These are phyloP conservation scores for Penicillium psychrosexuale DNA, from an alignment of 2,329 filamentous ascomycete species.

Conservation along the genomic window DNA sequence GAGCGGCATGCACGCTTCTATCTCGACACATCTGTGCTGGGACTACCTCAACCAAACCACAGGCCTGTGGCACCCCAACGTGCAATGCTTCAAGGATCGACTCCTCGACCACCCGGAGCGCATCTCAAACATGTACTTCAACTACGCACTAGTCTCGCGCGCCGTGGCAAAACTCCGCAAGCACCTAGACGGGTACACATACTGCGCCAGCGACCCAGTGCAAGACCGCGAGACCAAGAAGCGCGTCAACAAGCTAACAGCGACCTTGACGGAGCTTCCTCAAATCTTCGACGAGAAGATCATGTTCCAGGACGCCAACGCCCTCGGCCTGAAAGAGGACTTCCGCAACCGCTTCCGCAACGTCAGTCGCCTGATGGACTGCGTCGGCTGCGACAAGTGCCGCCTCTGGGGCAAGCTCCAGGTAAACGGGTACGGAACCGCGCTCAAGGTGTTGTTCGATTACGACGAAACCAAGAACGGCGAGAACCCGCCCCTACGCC, in stretches of 20 bases:
- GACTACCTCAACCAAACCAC: conserved; percentile 94
- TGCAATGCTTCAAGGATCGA: conserved; percentile 83
- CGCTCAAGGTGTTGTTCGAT: conserved; percentile 93
- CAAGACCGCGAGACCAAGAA: conserved; percentile 77
- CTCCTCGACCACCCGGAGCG: conserved; percentile 82
- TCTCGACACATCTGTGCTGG: conserved; percentile 93
- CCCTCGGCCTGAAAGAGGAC: conserved; percentile 83
- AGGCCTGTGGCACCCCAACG: conserved; percentile 86
- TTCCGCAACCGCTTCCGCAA: conserved; percentile 97
- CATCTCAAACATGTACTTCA: conserved; percentile 97
- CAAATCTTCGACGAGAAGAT: conserved; percentile 90
- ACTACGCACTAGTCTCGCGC: conserved; percentile 91
- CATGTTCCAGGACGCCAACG: conserved; percentile 75
- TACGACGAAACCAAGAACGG: conserved; percentile 67
- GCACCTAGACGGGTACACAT: conserved; percentile 78
- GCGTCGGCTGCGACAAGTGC: conserved; percentile 97
- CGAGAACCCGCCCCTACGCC: conserved; percentile 68
- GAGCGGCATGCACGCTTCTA: conserved; percentile 97
- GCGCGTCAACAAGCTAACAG: conserved; percentile 74
- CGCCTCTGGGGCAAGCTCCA: conserved; percentile 97
- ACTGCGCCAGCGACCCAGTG: conserved; percentile 78
- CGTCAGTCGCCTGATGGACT: conserved; percentile 95
- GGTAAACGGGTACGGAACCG: conserved; percentile 89
- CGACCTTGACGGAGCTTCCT: conserved; percentile 62
- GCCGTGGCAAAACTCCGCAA: conserved; percentile 87